These are phyloP conservation scores for Selaginella tamariscina DNA, from an alignment of 75 land plant genomes.

Conservation along the genomic window DNA sequence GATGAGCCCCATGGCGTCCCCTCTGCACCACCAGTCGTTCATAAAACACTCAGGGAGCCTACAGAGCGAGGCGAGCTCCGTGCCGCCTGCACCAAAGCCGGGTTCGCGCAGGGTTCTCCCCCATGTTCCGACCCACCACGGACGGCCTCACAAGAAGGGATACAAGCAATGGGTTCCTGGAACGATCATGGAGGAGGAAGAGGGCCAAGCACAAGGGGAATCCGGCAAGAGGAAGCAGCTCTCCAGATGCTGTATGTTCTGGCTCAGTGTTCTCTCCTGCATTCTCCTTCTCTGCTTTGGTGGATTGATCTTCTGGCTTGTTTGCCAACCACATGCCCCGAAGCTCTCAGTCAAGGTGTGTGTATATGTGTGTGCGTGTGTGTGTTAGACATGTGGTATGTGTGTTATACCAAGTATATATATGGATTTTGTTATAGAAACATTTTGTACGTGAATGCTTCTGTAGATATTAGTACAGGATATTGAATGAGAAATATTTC, in stretches of 20 bases:
- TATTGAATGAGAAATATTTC: too few relatives aligned
- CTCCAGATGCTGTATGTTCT: neutral
- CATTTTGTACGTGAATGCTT: too few relatives aligned
- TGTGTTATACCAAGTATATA: too few relatives aligned
- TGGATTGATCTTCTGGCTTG: constrained; percentile 9
- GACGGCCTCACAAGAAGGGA: constrained; percentile 1
- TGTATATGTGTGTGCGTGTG: too few relatives aligned
- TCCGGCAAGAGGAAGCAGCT: constrained; percentile 1
- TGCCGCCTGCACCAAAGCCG: constrained; percentile 2
- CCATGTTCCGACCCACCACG: neutral
- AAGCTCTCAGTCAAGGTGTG: constrained; percentile 11
- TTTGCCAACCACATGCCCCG: constrained; percentile 7
- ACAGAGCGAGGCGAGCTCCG: neutral
- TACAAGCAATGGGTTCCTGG: constrained; percentile 5
- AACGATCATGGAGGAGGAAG: constrained; percentile 8
- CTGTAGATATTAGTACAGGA: too few relatives aligned
- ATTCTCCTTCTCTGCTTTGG: constrained; percentile 1
- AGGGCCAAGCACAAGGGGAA: neutral
- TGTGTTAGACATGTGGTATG: too few relatives aligned
- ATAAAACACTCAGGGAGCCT: neutral
- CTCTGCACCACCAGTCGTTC: constrained; percentile 8
- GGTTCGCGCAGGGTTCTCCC: constrained; percentile 7
- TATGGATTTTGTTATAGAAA: too few relatives aligned
- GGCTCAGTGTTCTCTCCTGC: constrained; percentile 3
- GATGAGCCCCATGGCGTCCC: constrained; percentile 9